These are phyloP conservation scores for Fusarium chuoi DNA, from an alignment of 2,329 filamentous ascomycete genomes.

Conservation along the genomic window DNA sequence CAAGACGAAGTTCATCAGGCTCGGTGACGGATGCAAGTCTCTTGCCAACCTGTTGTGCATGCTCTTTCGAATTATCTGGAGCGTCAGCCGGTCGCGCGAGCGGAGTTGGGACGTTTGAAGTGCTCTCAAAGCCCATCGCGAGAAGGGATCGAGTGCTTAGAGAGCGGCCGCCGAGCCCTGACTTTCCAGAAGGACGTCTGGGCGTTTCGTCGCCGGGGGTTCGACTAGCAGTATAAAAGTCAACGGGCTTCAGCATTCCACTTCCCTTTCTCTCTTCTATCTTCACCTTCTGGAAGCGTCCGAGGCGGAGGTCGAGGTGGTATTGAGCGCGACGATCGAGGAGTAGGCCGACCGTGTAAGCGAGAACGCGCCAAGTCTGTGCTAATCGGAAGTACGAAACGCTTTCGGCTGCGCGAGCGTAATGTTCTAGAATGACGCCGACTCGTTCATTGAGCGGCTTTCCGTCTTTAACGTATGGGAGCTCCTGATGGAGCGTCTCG, in stretches of 20 bases:
- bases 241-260: constrained; percentile 41
- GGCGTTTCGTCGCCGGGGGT: constrained; percentile 53
- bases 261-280: constrained; percentile 47
- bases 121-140: constrained; percentile 68
- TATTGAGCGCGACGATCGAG: constrained; percentile 66
- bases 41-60: constrained; percentile 48
- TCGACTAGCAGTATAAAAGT: constrained; percentile 39
- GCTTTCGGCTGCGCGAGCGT: constrained; percentile 66
- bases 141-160: constrained; percentile 58
- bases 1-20: constrained; percentile 61
- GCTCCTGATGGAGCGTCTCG: constrained; percentile 59
- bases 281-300: constrained; percentile 50
- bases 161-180: constrained; percentile 47
- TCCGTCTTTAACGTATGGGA: constrained; percentile 55
- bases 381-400: constrained; percentile 68
- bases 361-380: constrained; percentile 71
- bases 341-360: constrained; percentile 65
- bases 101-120: constrained; percentile 70
- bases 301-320: constrained; percentile 63
- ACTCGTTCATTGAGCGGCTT: constrained; percentile 60
- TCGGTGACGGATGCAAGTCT: constrained; percentile 61
- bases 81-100: constrained; percentile 62
- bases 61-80: constrained; percentile 45
- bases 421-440: constrained; percentile 63
- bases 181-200: constrained; percentile 45